Percentiles rank a stretch among this genome's conserved stretches.
Conservation (phyloP, 257 asterid species). For the Gentiana straminea region DNA sequence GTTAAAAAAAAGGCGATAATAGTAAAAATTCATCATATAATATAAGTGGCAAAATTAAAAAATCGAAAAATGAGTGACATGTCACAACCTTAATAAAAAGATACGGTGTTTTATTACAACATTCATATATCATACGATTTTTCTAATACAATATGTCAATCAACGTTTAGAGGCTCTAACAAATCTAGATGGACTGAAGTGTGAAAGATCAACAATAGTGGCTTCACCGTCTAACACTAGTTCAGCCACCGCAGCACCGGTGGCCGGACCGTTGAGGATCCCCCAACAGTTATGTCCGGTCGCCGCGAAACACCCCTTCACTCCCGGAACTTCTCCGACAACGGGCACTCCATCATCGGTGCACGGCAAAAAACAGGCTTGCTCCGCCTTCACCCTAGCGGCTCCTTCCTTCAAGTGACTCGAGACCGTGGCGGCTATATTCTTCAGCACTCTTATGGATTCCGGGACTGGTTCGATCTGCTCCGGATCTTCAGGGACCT, state of each 20-base stretch:
- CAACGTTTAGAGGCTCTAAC: constrained; percentile 10
- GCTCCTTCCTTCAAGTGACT: constrained; percentile 61
- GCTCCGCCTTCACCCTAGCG: constrained; percentile 68
- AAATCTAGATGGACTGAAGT: constrained; percentile 55
- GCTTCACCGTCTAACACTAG: constrained; percentile 56
- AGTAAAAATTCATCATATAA: no score
- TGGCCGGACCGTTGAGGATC: constrained; percentile 86
- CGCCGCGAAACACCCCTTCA: constrained; percentile 68
- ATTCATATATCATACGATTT: no score
- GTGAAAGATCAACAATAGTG: constrained; percentile 44
- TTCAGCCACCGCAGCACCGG: constrained; percentile 79
- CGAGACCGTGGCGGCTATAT: constrained; percentile 61
- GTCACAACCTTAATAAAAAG: no score
- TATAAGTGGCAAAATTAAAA: no score
- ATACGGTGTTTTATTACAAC: no score
- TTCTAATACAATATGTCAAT: not conserved
- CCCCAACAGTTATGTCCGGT: constrained; percentile 98
- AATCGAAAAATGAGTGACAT: no score
- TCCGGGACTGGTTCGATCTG: constrained; percentile 51
- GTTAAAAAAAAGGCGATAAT: no score
- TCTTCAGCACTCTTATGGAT: constrained; percentile 51
- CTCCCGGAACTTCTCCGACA: constrained; percentile 71
- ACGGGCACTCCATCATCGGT: constrained; percentile 65
- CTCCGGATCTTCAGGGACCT: constrained; percentile 84
- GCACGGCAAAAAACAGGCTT: constrained; percentile 84